Conservation (phyloP, 441 rosid species). For the Erodium moschatum region DNA sequence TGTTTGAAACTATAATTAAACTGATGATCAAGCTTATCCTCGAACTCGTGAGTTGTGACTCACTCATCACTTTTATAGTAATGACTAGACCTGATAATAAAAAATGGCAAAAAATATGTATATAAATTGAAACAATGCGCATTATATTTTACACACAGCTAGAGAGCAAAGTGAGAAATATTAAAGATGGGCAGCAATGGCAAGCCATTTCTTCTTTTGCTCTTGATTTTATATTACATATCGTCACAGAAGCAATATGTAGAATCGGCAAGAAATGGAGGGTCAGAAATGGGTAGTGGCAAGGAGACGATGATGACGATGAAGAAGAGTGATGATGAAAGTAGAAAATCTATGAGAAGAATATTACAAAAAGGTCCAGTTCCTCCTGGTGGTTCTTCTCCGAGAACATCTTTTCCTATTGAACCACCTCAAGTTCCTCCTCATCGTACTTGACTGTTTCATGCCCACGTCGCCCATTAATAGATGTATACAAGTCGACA, state of each 20-base stretch:
- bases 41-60: not conserved
- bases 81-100: too few species aligned
- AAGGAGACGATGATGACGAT: not conserved
- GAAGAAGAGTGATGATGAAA: not conserved
- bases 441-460: not conserved
- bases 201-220: not conserved
- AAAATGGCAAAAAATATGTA: not conserved
- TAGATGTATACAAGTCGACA: not conserved
- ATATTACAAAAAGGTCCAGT: conserved; percentile 3
- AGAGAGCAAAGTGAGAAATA: not conserved
- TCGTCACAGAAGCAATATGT: not conserved
- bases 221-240: not conserved
- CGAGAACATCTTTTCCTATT: not conserved
- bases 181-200: not conserved
- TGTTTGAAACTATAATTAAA: not conserved
- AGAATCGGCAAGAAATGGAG: not conserved
- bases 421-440: not conserved
- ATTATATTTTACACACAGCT: not conserved
- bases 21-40: not conserved
- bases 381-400: not conserved
- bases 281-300: too few species aligned
- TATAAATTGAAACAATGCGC: not conserved
- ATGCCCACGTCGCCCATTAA: too few species aligned
- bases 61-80: not conserved
- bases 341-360: not conserved